Conservation (phyloP, 306 rosid genomes). For the Cicer judaicum region DNA sequence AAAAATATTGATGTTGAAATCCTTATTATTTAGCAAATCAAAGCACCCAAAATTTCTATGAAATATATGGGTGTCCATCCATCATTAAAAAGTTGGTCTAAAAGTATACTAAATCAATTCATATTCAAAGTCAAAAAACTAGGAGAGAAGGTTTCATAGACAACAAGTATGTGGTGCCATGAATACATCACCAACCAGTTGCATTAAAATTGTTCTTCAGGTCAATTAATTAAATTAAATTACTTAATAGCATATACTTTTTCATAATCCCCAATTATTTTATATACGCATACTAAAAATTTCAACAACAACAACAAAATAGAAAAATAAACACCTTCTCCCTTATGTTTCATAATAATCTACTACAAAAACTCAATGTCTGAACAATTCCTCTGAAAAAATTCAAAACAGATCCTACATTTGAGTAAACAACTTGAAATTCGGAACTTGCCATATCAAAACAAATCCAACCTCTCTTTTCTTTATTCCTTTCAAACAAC, state of each 20-base stretch:
- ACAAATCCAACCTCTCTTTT: conserved; percentile 5
- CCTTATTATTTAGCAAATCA: no score
- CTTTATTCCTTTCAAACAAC: neutral
- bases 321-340: neutral
- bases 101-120: no score
- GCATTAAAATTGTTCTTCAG: neutral
- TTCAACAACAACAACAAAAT: neutral
- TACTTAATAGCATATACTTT: no score
- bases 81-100: no score
- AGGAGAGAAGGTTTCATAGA: neutral
- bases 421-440: conserved; percentile 41
- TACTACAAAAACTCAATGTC: neutral
- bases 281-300: neutral
- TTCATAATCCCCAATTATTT: neutral
- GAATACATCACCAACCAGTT: neutral
- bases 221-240: neutral
- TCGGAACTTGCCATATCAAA: conserved; percentile 41
- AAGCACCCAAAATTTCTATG: no score
- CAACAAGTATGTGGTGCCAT: neutral
- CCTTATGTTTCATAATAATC: neutral
- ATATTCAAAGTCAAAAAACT: conserved; percentile 3
- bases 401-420: conserved; percentile 48
- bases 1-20: no score
- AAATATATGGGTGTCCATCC: no score
- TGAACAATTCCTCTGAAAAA: conserved; percentile 1